These are phyloP conservation scores for Phytomonas francai DNA, from an alignment of 208 protist species.

Conservation along the genomic window DNA sequence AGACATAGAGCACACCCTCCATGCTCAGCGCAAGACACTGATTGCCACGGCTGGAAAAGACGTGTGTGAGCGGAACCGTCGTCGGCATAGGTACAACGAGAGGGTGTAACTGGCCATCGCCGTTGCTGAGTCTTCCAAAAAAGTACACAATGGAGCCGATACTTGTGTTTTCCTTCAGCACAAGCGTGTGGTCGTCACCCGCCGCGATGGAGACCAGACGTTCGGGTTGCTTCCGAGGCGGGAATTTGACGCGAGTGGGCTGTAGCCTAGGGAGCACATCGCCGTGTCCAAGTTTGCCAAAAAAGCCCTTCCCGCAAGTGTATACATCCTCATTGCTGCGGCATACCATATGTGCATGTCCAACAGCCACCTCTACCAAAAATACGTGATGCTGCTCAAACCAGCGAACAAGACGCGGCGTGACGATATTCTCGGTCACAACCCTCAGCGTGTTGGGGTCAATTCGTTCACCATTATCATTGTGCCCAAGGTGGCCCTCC, in stretches of 20 bases:
- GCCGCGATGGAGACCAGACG: slow-evolving; percentile 42
- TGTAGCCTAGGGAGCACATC: slow-evolving; percentile 22
- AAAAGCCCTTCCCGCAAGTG: slow-evolving; percentile 56
- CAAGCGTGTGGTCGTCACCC: slow-evolving; percentile 71
- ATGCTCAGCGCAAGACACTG: slow-evolving; percentile 23
- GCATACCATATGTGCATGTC: slow-evolving; percentile 50
- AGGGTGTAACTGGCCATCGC: slow-evolving; percentile 48
- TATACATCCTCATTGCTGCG: slow-evolving; percentile 60
- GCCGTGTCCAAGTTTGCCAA: slow-evolving; percentile 71
- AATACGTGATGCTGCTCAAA: slow-evolving; percentile 62
- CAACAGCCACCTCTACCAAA: slow-evolving; percentile 57
- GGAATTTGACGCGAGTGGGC: slow-evolving; percentile 58
- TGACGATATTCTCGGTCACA: slow-evolving; percentile 33
- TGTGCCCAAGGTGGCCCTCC: slow-evolving; percentile 67
- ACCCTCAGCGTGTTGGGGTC: slow-evolving; percentile 47
- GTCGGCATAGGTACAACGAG: slow-evolving; percentile 33
- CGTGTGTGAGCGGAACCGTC: slow-evolving; percentile 14
- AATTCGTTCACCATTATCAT: slow-evolving; percentile 49
- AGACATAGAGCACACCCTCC: slow-evolving; percentile 55
- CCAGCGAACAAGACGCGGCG: slow-evolving; percentile 48
- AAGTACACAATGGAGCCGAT: slow-evolving; percentile 70
- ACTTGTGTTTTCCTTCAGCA: slow-evolving; percentile 47
- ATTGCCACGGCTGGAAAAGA: slow-evolving; percentile 50
- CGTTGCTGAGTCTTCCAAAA: slow-evolving; percentile 58
- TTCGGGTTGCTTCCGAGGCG: slow-evolving; percentile 45